phyloP scores from a whole-genome alignment of 2,329 filamentous ascomycete species.

The Diatrype stigma region DNA sequence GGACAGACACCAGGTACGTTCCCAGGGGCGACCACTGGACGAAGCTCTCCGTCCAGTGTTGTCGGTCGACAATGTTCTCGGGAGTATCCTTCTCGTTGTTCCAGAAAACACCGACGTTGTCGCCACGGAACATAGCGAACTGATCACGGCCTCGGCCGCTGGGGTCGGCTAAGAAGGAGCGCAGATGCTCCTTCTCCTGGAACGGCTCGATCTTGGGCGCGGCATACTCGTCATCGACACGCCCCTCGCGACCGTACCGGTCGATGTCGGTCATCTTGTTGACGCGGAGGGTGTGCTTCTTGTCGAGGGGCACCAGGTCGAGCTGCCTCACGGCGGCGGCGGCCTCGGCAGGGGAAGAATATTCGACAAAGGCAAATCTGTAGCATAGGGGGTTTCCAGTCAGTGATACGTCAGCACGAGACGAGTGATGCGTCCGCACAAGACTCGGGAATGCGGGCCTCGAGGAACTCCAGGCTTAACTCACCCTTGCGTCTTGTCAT shows the following conservation, averaged over 20 bases:
- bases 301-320: slow-evolving; percentile 84
- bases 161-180: slow-evolving; percentile 86
- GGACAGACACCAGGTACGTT: slow-evolving; percentile 90
- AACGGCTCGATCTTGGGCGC: slow-evolving; percentile 80
- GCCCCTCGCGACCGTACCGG: slow-evolving; percentile 88
- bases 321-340: slow-evolving; percentile 84
- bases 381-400: not conserved
- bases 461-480: slow-evolving; percentile 26
- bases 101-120: slow-evolving; percentile 94
- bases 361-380: slow-evolving; percentile 97
- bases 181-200: slow-evolving; percentile 85
- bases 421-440: too few species aligned
- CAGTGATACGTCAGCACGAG: slow-evolving; percentile 1
- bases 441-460: too few species aligned
- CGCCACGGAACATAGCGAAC: slow-evolving; percentile 89
- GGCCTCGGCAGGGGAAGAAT: slow-evolving; percentile 84
- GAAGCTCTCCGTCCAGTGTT: slow-evolving; percentile 97
- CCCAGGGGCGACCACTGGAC: slow-evolving; percentile 96
- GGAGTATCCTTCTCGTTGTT: slow-evolving; percentile 93
- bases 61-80: slow-evolving; percentile 84
- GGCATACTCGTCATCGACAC: slow-evolving; percentile 86
- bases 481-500: slow-evolving; percentile 82
- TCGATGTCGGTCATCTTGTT: slow-evolving; percentile 99
- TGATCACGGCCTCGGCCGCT: slow-evolving; percentile 81
- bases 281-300: slow-evolving; percentile 90